These are phyloP conservation scores for Vicia villosa DNA, from an alignment of 306 rosid genomes.

Conservation along the genomic window DNA sequence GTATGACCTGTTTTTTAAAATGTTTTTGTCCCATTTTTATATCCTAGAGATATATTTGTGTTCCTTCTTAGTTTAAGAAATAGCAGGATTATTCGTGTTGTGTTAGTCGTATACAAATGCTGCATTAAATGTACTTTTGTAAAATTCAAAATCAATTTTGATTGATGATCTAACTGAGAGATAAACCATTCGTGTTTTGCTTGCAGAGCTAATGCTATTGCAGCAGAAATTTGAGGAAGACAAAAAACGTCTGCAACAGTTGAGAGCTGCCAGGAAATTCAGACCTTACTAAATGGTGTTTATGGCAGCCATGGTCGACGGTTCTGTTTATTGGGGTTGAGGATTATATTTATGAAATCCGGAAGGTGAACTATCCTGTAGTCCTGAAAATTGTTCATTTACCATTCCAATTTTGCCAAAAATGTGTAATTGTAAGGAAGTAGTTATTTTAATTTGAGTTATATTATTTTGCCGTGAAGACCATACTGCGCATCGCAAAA, in stretches of 20 bases:
- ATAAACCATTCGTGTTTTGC: conserved; percentile 21
- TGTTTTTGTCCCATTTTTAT: background rate
- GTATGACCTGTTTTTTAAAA: conserved; percentile 42
- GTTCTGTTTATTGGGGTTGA: background rate
- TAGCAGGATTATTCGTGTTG: background rate
- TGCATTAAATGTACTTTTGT: background rate
- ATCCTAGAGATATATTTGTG: background rate
- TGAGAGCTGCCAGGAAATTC: conserved; percentile 87
- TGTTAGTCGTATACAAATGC: no score
- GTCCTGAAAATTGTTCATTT: background rate
- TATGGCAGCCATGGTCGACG: background rate
- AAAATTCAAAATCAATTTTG: background rate
- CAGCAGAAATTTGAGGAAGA: conserved; percentile 91
- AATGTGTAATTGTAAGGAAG: background rate
- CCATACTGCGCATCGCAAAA: background rate
- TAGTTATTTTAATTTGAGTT: conserved; percentile 29
- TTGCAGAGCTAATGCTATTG: conserved; percentile 81
- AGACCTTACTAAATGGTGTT: conserved; percentile 62
- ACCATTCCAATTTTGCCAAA: conserved; percentile 10
- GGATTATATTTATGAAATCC: background rate
- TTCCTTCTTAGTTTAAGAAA: background rate
- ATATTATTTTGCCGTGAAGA: conserved; percentile 12
- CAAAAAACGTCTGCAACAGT: conserved; percentile 74
- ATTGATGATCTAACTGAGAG: conserved; percentile 25
- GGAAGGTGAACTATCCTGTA: background rate